Evolutionary conservation across 805 yeast genomes (phyloP), one percentile per base, ranked within the genome.

Genomic region (Candida insectalens): DNA sequence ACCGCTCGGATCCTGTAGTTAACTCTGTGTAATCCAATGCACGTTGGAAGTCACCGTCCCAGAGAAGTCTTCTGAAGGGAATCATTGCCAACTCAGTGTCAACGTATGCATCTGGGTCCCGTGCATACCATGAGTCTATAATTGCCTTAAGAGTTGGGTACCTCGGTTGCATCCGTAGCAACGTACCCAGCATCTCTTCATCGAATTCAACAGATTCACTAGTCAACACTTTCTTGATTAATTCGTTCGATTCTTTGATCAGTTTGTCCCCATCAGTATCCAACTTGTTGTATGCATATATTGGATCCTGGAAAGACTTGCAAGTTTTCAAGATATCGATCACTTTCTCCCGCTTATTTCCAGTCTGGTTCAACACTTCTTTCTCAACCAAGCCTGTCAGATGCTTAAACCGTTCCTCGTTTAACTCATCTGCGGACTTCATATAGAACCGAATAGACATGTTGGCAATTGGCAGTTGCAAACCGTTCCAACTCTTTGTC

Each of bases 1-100:
- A 78, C 41, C 70, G 65, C 9, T 62, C 52, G 29, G 72, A 69
- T 2, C 77, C 85, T 2, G 74, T 67, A 0, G 92, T 75, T 30
- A 65, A 47, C 40, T 78, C 83, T 16, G 83, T 62, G 29, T 79
- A 52, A 30, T 63, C 62, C 26, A 79, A 52, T 0, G 87, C 83
- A 27, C 62, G 60, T 19, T 64, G 61, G 38, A 77, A 62, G 32
- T 78, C 74, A 2, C 74, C 80, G 40, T 71, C 63, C 55, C 64
- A 76, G 2, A 80, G 50, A n/a, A 75, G 62, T 27, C 65, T 52
- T 14, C 88, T 52, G 39, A 81, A 70, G 3, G 87, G 82, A n/a
- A 80, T 67, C 59, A 77, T 61, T 3, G 79, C 74, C 1, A 57
- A 47, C 1, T 54, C 50, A 32, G 55, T 53, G 7, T 57, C 59